Evolutionary conservation across 192 early-diverging fungal species (phyloP), one percentile per base, ranked within the genome.

Genomic region (Coemansia sp.): DNA sequence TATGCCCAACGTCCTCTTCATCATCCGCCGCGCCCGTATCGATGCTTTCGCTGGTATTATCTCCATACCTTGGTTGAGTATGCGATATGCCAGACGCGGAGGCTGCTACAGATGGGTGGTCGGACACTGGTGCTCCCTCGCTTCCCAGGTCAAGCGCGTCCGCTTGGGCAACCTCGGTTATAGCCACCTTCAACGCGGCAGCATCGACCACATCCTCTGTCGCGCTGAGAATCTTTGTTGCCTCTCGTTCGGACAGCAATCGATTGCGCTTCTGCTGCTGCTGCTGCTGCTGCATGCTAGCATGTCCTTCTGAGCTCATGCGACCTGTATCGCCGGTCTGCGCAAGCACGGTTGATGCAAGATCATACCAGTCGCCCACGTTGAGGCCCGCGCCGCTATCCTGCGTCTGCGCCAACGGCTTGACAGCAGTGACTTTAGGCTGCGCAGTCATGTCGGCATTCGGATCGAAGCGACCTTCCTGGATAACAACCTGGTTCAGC

Each of bases 401-500:
- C 49, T 46, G 58, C 29, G 9, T 45, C 49, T 36, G 57, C 22
- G 19, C 23, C 6, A 52, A 13, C 14, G 41, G 41, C 45, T 53
- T 11, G 8, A 41, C 45, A 9, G n/a, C 58, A 10, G 38, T 25
- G 32, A 17, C 19, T 42, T 46, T 29, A 9, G n/a, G 14, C 9
- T 6, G 9, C 64, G 36, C 41, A 9, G 38, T 35, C 41, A 13
- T 33, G 34, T 85, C 87, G 17, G 86, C 88, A 4, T 87, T 72
- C 5, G 70, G 70, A 40, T 72, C 90, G 67, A 94, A 93, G 10
- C 81, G 85, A 34, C 90, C 91, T 57, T 91, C 87, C 66, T 88
- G 89, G 48, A 94, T 92, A 9, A 94, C 88, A 7, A 93, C 74
- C 54, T 91, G 84, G 71, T 92, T 90, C 3, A 94, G 79, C 81